Evolutionary conservation across 805 yeast genomes (phyloP).

Genomic region (Myxozyma mucilagina): DNA sequence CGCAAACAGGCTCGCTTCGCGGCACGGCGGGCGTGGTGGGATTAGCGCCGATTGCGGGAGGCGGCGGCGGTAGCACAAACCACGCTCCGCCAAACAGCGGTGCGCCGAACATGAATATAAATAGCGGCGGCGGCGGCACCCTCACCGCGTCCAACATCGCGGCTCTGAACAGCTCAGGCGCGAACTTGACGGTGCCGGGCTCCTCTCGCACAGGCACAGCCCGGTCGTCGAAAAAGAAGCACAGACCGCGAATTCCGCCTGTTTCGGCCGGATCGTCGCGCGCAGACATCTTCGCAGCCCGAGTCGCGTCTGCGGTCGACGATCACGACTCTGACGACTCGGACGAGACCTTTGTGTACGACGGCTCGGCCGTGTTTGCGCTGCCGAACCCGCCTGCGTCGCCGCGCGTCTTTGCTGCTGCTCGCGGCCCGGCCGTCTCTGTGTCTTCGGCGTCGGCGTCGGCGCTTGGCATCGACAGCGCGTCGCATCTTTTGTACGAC

Average conservation of each 20-base stretch:
- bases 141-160: too few relatives aligned
- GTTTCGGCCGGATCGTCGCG: conserved; percentile 48
- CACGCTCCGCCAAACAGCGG: background rate
- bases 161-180: too few relatives aligned
- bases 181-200: too few relatives aligned
- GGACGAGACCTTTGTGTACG: conserved; percentile 96
- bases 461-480: too few relatives aligned
- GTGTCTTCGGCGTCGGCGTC: too few relatives aligned
- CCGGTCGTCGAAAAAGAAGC: conserved; percentile 24
- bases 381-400: conserved; percentile 4
- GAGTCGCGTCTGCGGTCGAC: conserved; percentile 89
- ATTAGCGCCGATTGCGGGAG: conserved; percentile 19
- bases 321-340: conserved; percentile 85
- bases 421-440: too few relatives aligned
- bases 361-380: conserved; percentile 35
- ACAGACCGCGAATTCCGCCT: conserved; percentile 15
- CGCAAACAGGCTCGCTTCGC: conserved; percentile 30
- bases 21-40: conserved; percentile 43
- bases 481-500: too few relatives aligned
- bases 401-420: too few relatives aligned
- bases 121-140: too few relatives aligned
- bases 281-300: conserved; percentile 94
- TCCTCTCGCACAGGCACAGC: background rate
- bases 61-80: conserved; percentile 22
- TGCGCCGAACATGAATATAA: too few relatives aligned